Evolutionary conservation across 768 basidiomycete genomes (phyloP).

Genomic region (Lentinus brumalis): DNA sequence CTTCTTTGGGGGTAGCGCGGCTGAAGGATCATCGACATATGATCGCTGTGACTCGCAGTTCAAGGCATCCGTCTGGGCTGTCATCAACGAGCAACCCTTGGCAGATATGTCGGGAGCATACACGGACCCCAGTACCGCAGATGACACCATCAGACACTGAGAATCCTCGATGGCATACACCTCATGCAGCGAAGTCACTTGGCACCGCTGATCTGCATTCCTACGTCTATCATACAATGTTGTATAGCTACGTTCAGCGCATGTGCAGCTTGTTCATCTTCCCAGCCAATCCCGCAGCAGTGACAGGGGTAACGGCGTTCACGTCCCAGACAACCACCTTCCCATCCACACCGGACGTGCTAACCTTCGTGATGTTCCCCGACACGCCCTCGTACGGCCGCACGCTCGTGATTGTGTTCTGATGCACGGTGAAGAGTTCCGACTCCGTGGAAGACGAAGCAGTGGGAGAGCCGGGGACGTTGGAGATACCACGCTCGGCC

Average conservation of each 20-base stretch:
- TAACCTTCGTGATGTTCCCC: constrained; percentile 71
- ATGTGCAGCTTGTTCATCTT: constrained; percentile 32
- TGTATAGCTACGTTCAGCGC: constrained; percentile 28
- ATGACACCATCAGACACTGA: constrained; percentile 27
- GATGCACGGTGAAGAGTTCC: constrained; percentile 88
- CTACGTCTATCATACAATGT: constrained; percentile 7
- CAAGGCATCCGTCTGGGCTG: constrained; percentile 95
- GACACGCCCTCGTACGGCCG: constrained; percentile 66
- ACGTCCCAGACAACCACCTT: constrained; percentile 89
- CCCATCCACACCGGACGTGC: constrained; percentile 93
- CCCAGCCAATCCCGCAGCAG: constrained; percentile 25
- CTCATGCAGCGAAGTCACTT: neutral
- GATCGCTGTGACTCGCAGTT: constrained; percentile 51
- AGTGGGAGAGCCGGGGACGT: constrained; percentile 35
- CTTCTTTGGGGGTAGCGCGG: neutral
- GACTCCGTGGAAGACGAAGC: constrained; percentile 53
- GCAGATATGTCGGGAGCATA: constrained; percentile 24
- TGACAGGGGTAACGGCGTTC: constrained; percentile 52
- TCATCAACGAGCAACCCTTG: constrained; percentile 77
- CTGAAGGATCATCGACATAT: neutral
- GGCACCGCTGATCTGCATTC: constrained; percentile 1
- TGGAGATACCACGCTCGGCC: constrained; percentile 67
- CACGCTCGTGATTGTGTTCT: constrained; percentile 97
- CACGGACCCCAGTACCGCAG: constrained; percentile 22
- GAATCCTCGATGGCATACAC: neutral